These are phyloP conservation scores for Chaetomium globosum DNA, from an alignment of 2,329 filamentous ascomycete genomes.

Conservation along the genomic window DNA sequence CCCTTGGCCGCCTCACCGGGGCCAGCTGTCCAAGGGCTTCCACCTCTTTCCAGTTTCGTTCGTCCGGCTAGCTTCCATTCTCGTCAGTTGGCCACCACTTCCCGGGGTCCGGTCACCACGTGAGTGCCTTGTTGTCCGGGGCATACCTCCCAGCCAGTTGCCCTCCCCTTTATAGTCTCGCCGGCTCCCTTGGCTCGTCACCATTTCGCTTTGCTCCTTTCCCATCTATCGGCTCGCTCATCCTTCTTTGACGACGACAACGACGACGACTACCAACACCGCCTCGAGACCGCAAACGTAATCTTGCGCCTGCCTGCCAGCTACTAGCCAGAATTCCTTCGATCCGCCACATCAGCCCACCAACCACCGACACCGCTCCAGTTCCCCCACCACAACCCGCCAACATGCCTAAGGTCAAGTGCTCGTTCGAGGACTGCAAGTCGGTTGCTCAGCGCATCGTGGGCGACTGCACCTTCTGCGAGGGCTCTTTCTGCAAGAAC, in stretches of 20 bases:
- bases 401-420: slow-evolving; percentile 73
- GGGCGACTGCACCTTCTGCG: slow-evolving; percentile 94
- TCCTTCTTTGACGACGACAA: background rate
- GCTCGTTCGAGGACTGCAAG: slow-evolving; percentile 87
- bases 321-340: background rate
- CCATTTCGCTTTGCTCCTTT: slow-evolving; percentile 12
- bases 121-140: slow-evolving; percentile 33
- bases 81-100: slow-evolving; percentile 31
- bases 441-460: slow-evolving; percentile 88
- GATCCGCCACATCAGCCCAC: background rate
- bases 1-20: slow-evolving; percentile 27
- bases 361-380: background rate
- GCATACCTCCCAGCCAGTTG: slow-evolving; percentile 25
- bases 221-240: slow-evolving; percentile 1
- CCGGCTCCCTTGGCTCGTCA: slow-evolving; percentile 10
- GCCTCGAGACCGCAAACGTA: background rate
- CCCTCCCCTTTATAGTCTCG: slow-evolving; percentile 31
- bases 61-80: slow-evolving; percentile 19
- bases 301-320: background rate
- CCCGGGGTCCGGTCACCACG: slow-evolving; percentile 33
- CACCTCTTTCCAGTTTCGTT: slow-evolving; percentile 35
- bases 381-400: slow-evolving; percentile 14
- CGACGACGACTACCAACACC: slow-evolving; percentile 6
- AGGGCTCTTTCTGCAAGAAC: slow-evolving; percentile 91
- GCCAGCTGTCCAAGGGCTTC: slow-evolving; percentile 35